phyloP scores from a whole-genome alignment of 1,284 basidiomycete species.

The Marasmius oreades region DNA sequence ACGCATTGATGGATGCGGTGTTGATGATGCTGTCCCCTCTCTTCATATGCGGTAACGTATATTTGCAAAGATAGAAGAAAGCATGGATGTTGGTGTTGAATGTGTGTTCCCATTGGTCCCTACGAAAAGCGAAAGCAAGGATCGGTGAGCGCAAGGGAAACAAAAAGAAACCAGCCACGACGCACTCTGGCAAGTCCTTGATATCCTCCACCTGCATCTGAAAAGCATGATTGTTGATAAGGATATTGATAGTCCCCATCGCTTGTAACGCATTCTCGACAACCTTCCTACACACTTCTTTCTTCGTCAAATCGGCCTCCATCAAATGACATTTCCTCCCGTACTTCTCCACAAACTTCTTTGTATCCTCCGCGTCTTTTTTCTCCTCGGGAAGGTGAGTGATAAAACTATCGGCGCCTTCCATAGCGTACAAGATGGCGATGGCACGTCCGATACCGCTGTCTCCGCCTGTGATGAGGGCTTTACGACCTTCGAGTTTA shows the following conservation, averaged over 20 bases:
- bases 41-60: slow-evolving; percentile 31
- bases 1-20: slow-evolving; percentile 47
- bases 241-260: slow-evolving; percentile 39
- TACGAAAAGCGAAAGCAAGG: slow-evolving; percentile 13
- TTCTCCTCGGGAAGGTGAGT: slow-evolving; percentile 47
- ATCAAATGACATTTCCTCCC: slow-evolving; percentile 32
- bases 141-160: background rate
- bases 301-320: slow-evolving; percentile 39
- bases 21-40: slow-evolving; percentile 47
- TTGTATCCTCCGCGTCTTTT: slow-evolving; percentile 39
- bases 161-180: background rate
- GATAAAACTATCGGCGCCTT: slow-evolving; percentile 55
- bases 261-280: slow-evolving; percentile 40
- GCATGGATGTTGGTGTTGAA: slow-evolving; percentile 49
- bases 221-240: slow-evolving; percentile 53
- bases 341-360: slow-evolving; percentile 28
- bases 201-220: slow-evolving; percentile 46
- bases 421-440: slow-evolving; percentile 36
- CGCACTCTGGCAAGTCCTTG: slow-evolving; percentile 26
- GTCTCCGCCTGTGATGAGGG: slow-evolving; percentile 49
- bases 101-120: slow-evolving; percentile 50
- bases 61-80: slow-evolving; percentile 52
- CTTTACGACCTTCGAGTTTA: slow-evolving; percentile 45
- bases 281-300: slow-evolving; percentile 39
- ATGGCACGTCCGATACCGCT: slow-evolving; percentile 31